Evolutionary conservation across 495 filamentous ascomycete species (phyloP).

Genomic region (Penicillium turbatum): DNA sequence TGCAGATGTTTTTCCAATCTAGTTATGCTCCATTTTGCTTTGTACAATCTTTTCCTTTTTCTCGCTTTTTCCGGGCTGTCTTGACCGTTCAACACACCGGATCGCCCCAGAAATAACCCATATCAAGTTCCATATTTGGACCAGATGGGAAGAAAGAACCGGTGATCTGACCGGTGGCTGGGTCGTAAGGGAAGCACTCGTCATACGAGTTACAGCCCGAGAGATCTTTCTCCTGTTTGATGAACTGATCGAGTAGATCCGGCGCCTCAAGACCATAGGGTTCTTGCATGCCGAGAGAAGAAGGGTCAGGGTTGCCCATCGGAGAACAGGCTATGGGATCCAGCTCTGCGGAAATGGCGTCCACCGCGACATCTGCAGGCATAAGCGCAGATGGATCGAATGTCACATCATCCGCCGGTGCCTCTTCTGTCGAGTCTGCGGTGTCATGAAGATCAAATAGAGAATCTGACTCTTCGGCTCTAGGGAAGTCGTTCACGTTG

Average conservation of each 20-base stretch:
- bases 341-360: conserved; percentile 23
- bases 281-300: conserved; percentile 15
- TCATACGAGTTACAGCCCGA: conserved; percentile 24
- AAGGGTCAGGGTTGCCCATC: conserved; percentile 21
- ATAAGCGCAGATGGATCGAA: conserved; percentile 19
- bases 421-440: conserved; percentile 9
- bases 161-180: conserved; percentile 38
- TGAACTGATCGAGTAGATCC: conserved; percentile 25
- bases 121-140: conserved; percentile 32
- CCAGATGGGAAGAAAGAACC: conserved; percentile 39
- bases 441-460: conserved; percentile 16
- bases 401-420: conserved; percentile 12
- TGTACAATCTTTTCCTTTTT: neutral
- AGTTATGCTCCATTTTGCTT: neutral
- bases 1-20: conserved; percentile 1
- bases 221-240: conserved; percentile 19
- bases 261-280: conserved; percentile 22
- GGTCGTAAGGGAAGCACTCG: conserved; percentile 39
- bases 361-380: conserved; percentile 10
- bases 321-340: conserved; percentile 28
- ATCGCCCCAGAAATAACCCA: conserved; percentile 35
- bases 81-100: conserved; percentile 21
- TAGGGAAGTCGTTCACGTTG: conserved; percentile 25
- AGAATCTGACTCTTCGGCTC: conserved; percentile 21
- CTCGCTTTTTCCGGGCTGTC: neutral